Evolutionary conservation across 139 green algal genomes (phyloP), one percentile per base, ranked within the genome.

Genomic region (Volvox africanus): DNA sequence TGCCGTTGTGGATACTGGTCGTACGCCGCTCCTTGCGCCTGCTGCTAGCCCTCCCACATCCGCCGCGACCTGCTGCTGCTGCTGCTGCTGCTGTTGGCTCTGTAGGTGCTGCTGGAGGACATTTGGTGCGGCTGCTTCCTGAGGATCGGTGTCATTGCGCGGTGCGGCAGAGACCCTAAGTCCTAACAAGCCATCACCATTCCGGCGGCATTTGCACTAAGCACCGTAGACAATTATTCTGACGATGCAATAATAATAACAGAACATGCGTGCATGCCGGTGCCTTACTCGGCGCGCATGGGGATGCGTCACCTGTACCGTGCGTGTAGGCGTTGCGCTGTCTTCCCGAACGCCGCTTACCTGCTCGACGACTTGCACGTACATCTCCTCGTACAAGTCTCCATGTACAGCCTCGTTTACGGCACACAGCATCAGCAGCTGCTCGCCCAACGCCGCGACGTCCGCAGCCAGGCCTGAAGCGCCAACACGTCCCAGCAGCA

Each of bases 351-450:
- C 9, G 44, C 44, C 44, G 44, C 44, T 55, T 55, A 55, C 44
- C 44, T 55, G 44, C 44, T 55, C 44, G 44, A 9, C 44, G 9
- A 73, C 65, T 73, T 30, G 65, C 9, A 73, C 65, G 65, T 30
- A 73, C 65, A 73, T 73, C 65, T 73, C 65, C 65, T 76, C 75
- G 80, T 94, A 95, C 65, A 91, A 26, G 50, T 80, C 37, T 14
- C 86, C 92, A 13, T 95, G 93, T 33, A 97, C 94, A 14, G 93
- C 93, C 86, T 97, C 95, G 24, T 37, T 90, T 17, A 97, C 88
- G 1, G 92, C 93, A 19, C 89, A 93, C 24, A 95, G 50, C 17
- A 37, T 26, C 55, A 71, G 76, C 73, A 97, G 87, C 69, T 81
- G 79, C 20, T 19, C 65, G 0, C 92, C 96, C 82, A 97, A 88